phyloP scores from a whole-genome alignment of 495 filamentous ascomycete species.

The Penicillium taxi region DNA sequence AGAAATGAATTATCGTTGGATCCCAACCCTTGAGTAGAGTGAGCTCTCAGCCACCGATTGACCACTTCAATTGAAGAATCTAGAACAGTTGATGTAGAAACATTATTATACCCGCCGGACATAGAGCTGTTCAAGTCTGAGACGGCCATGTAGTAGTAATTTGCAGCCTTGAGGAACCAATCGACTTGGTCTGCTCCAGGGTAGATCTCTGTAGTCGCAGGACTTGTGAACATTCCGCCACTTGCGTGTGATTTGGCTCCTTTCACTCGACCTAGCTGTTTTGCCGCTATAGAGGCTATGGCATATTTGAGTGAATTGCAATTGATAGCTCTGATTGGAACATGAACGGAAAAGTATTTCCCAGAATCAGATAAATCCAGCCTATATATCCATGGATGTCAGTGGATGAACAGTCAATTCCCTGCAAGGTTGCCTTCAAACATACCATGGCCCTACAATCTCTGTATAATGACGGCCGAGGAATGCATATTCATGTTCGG shows the following conservation, averaged over 20 bases:
- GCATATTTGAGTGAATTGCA: slow-evolving; percentile 27
- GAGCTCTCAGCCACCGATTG: slow-evolving; percentile 20
- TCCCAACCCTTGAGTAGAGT: slow-evolving; percentile 2
- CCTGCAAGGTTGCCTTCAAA: not conserved
- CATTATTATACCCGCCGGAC: slow-evolving; percentile 25
- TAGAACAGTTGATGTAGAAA: slow-evolving; percentile 31
- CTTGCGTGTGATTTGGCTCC: slow-evolving; percentile 17
- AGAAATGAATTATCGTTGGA: slow-evolving; percentile 8
- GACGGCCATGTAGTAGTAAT: slow-evolving; percentile 35
- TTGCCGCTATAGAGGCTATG: slow-evolving; percentile 33
- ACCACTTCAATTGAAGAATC: slow-evolving; percentile 30
- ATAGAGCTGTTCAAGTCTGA: slow-evolving; percentile 22
- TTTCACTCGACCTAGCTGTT: slow-evolving; percentile 35
- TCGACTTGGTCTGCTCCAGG: slow-evolving; percentile 31
- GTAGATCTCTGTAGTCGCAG: slow-evolving; percentile 32
- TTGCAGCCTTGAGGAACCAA: slow-evolving; percentile 37
- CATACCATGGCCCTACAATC: slow-evolving; percentile 30
- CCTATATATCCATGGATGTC: slow-evolving; percentile 13
- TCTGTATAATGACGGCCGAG: slow-evolving; percentile 33
- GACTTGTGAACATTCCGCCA: slow-evolving; percentile 25
- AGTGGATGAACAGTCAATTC: too few species aligned
- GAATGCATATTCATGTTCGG: slow-evolving; percentile 35
- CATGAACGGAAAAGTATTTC: slow-evolving; percentile 33
- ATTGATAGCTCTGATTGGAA: slow-evolving; percentile 32
- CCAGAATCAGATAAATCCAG: slow-evolving; percentile 32